These are phyloP conservation scores for Myriosclerotinia scirpicola DNA, from an alignment of 2,329 filamentous ascomycete species.

Conservation along the genomic window DNA sequence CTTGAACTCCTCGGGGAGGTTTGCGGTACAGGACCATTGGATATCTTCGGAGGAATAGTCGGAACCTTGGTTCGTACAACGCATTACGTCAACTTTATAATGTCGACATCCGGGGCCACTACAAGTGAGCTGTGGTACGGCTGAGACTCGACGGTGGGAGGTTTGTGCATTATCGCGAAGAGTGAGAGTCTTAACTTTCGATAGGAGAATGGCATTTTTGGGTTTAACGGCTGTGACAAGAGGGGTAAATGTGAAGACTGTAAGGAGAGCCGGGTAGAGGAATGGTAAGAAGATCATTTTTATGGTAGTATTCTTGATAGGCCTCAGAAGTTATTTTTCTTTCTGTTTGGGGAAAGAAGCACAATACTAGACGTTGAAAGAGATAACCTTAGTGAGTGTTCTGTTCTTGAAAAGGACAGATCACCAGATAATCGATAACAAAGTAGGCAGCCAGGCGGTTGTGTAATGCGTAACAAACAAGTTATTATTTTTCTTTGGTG, in stretches of 20 bases:
- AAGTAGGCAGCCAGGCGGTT: background rate
- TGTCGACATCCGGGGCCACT: conserved; percentile 53
- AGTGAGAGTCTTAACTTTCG: conserved; percentile 74
- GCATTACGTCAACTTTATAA: conserved; percentile 77
- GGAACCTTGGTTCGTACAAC: conserved; percentile 81
- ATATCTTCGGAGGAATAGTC: conserved; percentile 79
- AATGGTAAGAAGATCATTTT: conserved; percentile 34
- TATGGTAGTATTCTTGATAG: too few relatives aligned
- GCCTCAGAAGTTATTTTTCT: background rate
- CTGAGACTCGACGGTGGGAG: conserved; percentile 69
- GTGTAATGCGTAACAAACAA: background rate
- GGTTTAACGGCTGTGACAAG: conserved; percentile 22
- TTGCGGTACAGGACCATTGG: conserved; percentile 82
- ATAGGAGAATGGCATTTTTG: conserved; percentile 57
- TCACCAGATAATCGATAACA: conserved; percentile 7
- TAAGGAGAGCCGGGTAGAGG: conserved; percentile 33
- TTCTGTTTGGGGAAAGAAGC: background rate
- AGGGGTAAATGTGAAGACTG: conserved; percentile 34
- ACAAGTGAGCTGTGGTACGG: conserved; percentile 79
- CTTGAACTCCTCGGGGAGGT: conserved; percentile 60
- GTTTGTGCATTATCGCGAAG: conserved; percentile 68
- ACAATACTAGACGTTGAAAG: background rate
- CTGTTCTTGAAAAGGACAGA: conserved; percentile 14
- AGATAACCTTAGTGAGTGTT: background rate
- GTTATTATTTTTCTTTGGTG: conserved; percentile 4